Evolutionary conservation across 2,329 filamentous ascomycete genomes (phyloP).

Genomic region (Neopestalotiopsis sp.): DNA sequence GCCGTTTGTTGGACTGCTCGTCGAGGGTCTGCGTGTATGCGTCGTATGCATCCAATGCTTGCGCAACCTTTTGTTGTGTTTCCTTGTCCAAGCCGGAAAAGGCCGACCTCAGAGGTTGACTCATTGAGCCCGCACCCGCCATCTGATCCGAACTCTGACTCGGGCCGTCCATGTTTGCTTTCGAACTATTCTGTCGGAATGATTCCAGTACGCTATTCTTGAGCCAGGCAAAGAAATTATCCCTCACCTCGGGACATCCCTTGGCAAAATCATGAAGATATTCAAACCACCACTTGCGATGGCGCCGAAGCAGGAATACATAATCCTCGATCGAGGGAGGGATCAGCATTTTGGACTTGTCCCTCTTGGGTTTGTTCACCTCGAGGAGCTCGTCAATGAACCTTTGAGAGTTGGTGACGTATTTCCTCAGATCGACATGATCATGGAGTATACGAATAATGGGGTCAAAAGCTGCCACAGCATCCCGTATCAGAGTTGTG

Average conservation of each 20-base stretch:
- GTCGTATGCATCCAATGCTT: slow-evolving; percentile 63
- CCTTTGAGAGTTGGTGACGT: slow-evolving; percentile 67
- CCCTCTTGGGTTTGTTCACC: slow-evolving; percentile 51
- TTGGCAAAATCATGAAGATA: slow-evolving; percentile 74
- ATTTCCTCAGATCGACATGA: slow-evolving; percentile 71
- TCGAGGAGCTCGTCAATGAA: slow-evolving; percentile 77
- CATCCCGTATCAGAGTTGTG: slow-evolving; percentile 70
- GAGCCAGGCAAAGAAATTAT: slow-evolving; percentile 65
- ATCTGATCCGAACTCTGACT: slow-evolving; percentile 8
- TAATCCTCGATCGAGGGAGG: slow-evolving; percentile 73
- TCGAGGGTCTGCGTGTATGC: slow-evolving; percentile 63
- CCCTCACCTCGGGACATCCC: slow-evolving; percentile 69
- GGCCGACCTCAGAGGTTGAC: slow-evolving; percentile 43
- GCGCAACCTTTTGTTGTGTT: slow-evolving; percentile 50
- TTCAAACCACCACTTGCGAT: slow-evolving; percentile 67
- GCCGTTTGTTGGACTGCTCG: slow-evolving; percentile 55
- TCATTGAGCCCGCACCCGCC: slow-evolving; percentile 39
- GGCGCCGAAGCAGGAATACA: slow-evolving; percentile 67
- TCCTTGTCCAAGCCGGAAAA: slow-evolving; percentile 51
- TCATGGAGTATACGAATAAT: slow-evolving; percentile 76
- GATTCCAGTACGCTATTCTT: slow-evolving; percentile 64
- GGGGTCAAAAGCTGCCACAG: slow-evolving; percentile 72
- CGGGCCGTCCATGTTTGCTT: neutral
- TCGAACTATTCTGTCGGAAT: slow-evolving; percentile 24
- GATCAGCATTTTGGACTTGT: slow-evolving; percentile 32